A percentile compares a stretch with the other conserved stretches of the same genome.
Conservation (phyloP, 2,329 filamentous ascomycete genomes). For the Exophiala bonariae region DNA sequence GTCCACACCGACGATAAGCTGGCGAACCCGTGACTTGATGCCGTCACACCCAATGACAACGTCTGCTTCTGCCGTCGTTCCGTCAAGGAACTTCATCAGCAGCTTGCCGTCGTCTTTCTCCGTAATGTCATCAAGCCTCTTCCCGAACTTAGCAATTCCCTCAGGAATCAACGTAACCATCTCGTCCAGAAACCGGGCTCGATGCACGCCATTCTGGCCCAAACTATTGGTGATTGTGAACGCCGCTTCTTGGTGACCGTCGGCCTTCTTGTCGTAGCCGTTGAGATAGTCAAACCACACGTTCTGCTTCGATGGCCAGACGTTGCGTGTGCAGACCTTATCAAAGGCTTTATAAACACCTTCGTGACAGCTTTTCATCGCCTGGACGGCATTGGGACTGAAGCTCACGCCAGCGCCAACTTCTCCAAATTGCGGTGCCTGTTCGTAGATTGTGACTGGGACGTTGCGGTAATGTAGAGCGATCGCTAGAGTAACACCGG, state of each 20-base stretch:
- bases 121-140: slow-evolving; percentile 33
- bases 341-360: slow-evolving; percentile 43
- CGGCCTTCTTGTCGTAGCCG: slow-evolving; percentile 31
- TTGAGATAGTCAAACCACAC: slow-evolving; percentile 46
- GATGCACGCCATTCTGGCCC: slow-evolving; percentile 40
- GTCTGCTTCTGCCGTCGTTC: slow-evolving; percentile 41
- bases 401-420: slow-evolving; percentile 54
- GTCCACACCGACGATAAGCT: slow-evolving; percentile 53
- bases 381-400: slow-evolving; percentile 49
- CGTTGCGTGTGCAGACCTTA: slow-evolving; percentile 32
- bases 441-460: slow-evolving; percentile 43
- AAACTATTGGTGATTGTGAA: slow-evolving; percentile 39
- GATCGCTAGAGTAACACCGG: slow-evolving; percentile 28
- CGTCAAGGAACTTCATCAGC: slow-evolving; percentile 45
- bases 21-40: slow-evolving; percentile 58
- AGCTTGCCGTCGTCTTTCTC: slow-evolving; percentile 30
- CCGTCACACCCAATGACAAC: slow-evolving; percentile 61
- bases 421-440: slow-evolving; percentile 49
- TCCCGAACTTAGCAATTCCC: slow-evolving; percentile 42
- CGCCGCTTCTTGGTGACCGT: slow-evolving; percentile 38
- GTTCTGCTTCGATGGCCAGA: slow-evolving; percentile 34
- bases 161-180: slow-evolving; percentile 49
- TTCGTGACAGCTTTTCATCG: slow-evolving; percentile 48
- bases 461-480: slow-evolving; percentile 28
- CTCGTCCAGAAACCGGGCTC: slow-evolving; percentile 51